Evolutionary conservation across 306 rosid genomes (phyloP), one percentile per base, ranked within the genome.

Genomic region (Ammopiptanthus mongolicus): DNA sequence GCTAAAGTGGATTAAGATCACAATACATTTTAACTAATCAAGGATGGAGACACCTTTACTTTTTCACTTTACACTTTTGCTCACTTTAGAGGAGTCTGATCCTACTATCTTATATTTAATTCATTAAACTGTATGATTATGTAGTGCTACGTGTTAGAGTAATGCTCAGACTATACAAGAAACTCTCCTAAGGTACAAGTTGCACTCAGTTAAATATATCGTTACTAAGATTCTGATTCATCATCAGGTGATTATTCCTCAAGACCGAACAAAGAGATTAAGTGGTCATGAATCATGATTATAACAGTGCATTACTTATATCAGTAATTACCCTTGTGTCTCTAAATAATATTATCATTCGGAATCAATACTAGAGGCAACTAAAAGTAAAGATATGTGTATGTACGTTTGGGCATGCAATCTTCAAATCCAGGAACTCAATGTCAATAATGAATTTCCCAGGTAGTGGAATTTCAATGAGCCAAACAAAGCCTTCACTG

Each of bases 371-470:
- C 4, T 36, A 60, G 21, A 12, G 21, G 29, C 1, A 60, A 44
- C n/a, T 3, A 23, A 28, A 51, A 33, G 2, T 19, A 6, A 39
- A 5, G 13, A 58, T 6, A 14, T 48, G 53, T 42, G 28, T 22
- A 17, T 12, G 79, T 66, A 90, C 96, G 52, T 73, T 46, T 10
- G 81, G 70, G 46, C 93, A 83, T 1, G 84, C 58, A 28, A 69
- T 82, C 83, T 90, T 90, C 77, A 90, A 77, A 68, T 90, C 96
- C 33, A 88, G 89, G 80, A 90, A 90, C 80, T 90, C 92, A 48
- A 90, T 79, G 68, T 90, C 96, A 9, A 90, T 88, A 42, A 88
- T 86, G 85, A 90, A 83, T 64, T 84, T 88, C 66, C 96, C 93
- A 0, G 89, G 83, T 48, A 83, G 69, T 25, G 96, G 96, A 69